Base-by-base conservation (phyloP, 2,329 filamentous ascomycete genomes). In the Bertia moriformis region DNA sequence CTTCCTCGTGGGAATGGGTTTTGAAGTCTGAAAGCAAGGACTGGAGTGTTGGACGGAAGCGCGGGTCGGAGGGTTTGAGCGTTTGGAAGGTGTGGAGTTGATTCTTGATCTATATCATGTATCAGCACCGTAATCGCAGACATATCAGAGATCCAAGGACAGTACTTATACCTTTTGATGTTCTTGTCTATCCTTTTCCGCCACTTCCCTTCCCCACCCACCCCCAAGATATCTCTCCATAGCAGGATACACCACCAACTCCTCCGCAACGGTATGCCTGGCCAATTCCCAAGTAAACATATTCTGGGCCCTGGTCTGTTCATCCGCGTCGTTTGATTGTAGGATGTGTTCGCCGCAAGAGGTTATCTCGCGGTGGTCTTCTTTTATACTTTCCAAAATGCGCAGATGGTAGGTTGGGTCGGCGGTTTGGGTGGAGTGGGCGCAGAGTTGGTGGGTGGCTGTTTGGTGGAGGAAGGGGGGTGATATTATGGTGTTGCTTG, bases 161-260 rank as follows among this genome's bases (percentile, higher is more conserved):
- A n/a, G 24, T 10, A 29, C 24, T n/a, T 29, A 35, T 18, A 35
- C n/a, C n/a, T 13, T 17, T 15, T 35, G 32, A 35, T 35, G 32
- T 15, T 18, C 32, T 18, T 35, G 10, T 7, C 32, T 10, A 17
- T 17, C 15, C 32, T 18, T 10, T 7, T 7, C 7, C 10, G 32
- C 32, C 10, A 35, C 12, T 18, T 17, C 10, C 10, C 7, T 12
- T 7, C 32, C 32, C 10, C 7, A 14, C 10, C 32, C 32, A 17
- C 17, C 15, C 12, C 17, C 15, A 7, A 35, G 32, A 18, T 35
- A 17, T 18, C 7, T 17, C 10, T 10, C 32, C 15, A 35, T 10
- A 7, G 58, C 58, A 13, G 61, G 61, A 41, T 62, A 61, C 4
- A 63, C 49, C 14, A 63, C 54, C 2, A 51, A 39, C 38, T 51